These are phyloP conservation scores for Apophysomyces ossiformis DNA, from an alignment of 371 early-diverging fungal species.

Conservation along the genomic window DNA sequence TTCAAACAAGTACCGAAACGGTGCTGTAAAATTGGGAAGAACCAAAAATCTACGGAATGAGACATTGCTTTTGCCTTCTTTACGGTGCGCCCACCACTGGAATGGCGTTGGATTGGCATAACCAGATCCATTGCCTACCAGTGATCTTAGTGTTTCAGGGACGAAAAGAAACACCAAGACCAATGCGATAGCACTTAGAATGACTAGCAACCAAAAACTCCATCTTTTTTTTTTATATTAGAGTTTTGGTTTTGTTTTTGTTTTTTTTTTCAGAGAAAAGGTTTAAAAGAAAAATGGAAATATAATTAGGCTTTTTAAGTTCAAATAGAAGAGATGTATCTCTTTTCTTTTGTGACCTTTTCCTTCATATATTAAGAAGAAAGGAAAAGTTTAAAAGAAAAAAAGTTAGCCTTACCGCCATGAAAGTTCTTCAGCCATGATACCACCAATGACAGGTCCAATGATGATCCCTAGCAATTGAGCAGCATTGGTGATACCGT, in stretches of 20 bases:
- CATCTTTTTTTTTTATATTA: constrained; percentile 22
- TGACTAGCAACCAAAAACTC: constrained; percentile 60
- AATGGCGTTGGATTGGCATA: constrained; percentile 34
- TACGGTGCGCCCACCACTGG: constrained; percentile 23
- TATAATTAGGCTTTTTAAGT: not conserved
- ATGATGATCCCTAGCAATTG: constrained; percentile 36
- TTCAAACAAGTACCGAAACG: constrained; percentile 20
- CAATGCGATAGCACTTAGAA: constrained; percentile 45
- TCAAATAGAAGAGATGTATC: too few relatives aligned
- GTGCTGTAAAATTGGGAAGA: constrained; percentile 23
- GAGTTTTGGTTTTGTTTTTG: too few relatives aligned
- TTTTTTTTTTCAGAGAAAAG: not conserved
- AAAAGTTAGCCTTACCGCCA: constrained; percentile 46
- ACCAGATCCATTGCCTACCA: constrained; percentile 40
- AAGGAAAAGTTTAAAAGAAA: not conserved
- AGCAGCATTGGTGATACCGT: constrained; percentile 58
- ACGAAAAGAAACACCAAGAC: constrained; percentile 50
- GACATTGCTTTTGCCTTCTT: not conserved
- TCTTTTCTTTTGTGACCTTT: too few relatives aligned
- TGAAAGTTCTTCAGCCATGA: constrained; percentile 44
- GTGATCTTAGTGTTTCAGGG: constrained; percentile 62
- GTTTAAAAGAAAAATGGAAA: not conserved
- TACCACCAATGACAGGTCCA: constrained; percentile 63
- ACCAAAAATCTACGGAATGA: constrained; percentile 5
- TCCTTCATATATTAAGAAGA: not conserved